Evolutionary conservation across 257 asterid species (phyloP), one percentile per base, ranked within the genome.

Genomic region (Dorcoceras hygrometricum): DNA sequence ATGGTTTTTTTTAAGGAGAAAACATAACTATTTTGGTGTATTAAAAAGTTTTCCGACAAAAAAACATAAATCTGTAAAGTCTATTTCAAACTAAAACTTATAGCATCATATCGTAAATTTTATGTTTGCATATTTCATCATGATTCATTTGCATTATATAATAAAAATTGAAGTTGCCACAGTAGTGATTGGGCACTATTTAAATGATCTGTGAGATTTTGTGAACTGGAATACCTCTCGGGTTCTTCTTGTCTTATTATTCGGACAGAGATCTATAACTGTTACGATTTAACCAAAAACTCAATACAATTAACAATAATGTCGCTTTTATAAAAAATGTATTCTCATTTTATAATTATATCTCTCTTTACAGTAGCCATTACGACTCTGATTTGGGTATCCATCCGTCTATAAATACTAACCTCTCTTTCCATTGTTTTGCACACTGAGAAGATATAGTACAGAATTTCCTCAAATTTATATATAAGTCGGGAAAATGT

Each of bases 391-490:
- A 29, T 32, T 57, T n/a, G 18, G 46, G 56, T 69, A 34, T 32
- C 34, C 39, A 58, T 59, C 20, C 25, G 29, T 53, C 73, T 70
- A 75, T 71, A 71, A 71, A 70, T 22, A 43, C 62, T 69, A 62
- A 39, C 16, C 23, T 23, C 57, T 6, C 18, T 24, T 28, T 11
- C 19, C 70, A 70, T 61, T n/a, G 63, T 43, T 66, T 23, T 8
- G 0, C 27, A 34, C 76, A 61, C 70, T 58, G 34, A 46, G 4
- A 51, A 12, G 46, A 31, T 53, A 23, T 14, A 58, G 63, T 31
- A 74, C 57, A 64, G 48, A 23, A 57, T 53, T 23, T 39, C 4
- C 3, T 10, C 2, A 36, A 39, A 3, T 16, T 5, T 24, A n/a
- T n/a, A n/a, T 1, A 11, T 5, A 10, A 6, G 22, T 20, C n/a